Evolutionary conservation across 164 flowering plant genomes (phyloP).

Genomic region (Chimonanthus salicifolius): DNA sequence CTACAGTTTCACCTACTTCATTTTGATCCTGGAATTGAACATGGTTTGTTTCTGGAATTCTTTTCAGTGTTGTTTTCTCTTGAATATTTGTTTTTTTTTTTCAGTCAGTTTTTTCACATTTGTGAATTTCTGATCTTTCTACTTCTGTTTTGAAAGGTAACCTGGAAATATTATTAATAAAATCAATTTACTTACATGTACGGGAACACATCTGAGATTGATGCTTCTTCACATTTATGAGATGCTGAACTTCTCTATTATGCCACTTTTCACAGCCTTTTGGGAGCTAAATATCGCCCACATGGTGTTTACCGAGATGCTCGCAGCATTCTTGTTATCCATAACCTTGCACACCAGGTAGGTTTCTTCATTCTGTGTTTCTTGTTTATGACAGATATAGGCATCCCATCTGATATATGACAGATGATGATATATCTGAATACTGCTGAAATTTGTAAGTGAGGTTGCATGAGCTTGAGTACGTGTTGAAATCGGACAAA

Average conservation of each 20-base stretch:
- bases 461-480: no score
- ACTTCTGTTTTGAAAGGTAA: no score
- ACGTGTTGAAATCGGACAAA: no score
- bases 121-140: no score
- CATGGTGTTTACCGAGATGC: conserved; percentile 86
- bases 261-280: conserved; percentile 42
- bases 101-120: background rate
- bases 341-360: conserved; percentile 89
- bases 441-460: no score
- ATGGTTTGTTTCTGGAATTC: background rate
- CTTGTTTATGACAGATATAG: background rate
- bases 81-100: background rate
- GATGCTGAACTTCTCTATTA: background rate
- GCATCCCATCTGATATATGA: background rate
- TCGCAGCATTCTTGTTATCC: conserved; percentile 76
- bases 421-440: background rate
- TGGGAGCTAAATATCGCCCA: conserved; percentile 88
- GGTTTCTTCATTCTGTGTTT: background rate
- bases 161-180: no score
- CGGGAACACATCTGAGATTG: no score
- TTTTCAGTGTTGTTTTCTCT: background rate
- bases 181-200: no score
- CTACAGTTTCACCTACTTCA: background rate
- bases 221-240: background rate
- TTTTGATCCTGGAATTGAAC: background rate